Conservation (phyloP, 1,284 basidiomycete species). For the Naganishia cerealis region DNA sequence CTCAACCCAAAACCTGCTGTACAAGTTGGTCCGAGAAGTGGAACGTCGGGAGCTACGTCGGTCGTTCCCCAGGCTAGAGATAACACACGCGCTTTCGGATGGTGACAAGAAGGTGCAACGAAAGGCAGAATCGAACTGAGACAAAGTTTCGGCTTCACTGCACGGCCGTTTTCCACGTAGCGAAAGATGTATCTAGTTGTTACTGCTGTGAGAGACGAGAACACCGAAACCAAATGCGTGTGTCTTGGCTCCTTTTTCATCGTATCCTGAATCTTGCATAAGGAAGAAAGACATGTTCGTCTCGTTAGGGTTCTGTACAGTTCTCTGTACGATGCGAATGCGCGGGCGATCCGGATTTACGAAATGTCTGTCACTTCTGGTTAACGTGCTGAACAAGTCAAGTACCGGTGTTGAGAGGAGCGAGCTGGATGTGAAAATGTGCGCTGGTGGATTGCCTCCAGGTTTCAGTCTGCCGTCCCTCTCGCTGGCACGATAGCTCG, state of each 20-base stretch:
- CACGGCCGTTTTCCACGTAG: background rate
- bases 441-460: background rate
- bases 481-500: background rate
- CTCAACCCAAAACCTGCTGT: background rate
- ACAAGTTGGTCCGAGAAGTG: slow-evolving; percentile 4
- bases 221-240: background rate
- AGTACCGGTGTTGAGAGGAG: no score
- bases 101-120: background rate
- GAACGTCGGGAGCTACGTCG: background rate
- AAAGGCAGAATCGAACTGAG: slow-evolving; percentile 7
- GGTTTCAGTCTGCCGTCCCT: background rate
- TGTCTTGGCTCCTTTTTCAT: background rate
- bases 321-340: no score
- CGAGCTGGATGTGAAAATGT: no score
- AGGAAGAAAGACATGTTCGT: background rate
- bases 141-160: slow-evolving; percentile 19
- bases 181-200: slow-evolving; percentile 2
- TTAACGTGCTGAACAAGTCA: no score
- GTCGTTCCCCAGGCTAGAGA: background rate
- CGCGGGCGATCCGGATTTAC: no score
- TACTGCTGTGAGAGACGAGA: background rate
- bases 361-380: no score
- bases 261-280: slow-evolving; percentile 1
- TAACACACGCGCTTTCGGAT: slow-evolving; percentile 2
- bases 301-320: background rate